Conservation (phyloP, 1,139 yeast species). For the Kodamaea plutei region DNA sequence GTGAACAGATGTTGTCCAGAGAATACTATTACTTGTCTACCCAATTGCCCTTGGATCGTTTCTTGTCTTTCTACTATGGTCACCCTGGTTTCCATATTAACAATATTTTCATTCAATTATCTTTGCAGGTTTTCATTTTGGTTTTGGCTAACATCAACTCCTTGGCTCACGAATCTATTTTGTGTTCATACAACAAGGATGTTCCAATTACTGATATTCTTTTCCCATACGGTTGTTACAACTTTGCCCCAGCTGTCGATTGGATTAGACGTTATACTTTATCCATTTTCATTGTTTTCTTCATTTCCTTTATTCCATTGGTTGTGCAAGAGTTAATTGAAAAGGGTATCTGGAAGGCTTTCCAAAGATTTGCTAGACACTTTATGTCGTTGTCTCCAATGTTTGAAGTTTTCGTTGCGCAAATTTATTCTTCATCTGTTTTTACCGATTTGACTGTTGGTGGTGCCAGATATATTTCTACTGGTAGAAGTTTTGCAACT, state of each 20-base stretch:
- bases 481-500: conserved; percentile 99
- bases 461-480: conserved; percentile 98
- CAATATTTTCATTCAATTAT: conserved; percentile 90
- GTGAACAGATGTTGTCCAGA: conserved; percentile 98
- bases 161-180: conserved; percentile 83
- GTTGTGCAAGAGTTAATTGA: conserved; percentile 96
- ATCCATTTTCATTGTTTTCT: conserved; percentile 97
- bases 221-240: conserved; percentile 92
- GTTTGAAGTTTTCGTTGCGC: conserved; percentile 98
- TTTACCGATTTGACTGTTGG: conserved; percentile 93
- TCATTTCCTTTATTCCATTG: conserved; percentile 93
- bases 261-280: conserved; percentile 97
- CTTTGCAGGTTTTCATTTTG: conserved; percentile 89
- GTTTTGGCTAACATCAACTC: conserved; percentile 89
- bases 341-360: conserved; percentile 96
- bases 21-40: conserved; percentile 97
- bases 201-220: conserved; percentile 81
- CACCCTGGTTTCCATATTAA: conserved; percentile 99
- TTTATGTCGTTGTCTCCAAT: conserved; percentile 87
- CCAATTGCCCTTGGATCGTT: conserved; percentile 94
- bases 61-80: conserved; percentile 95
- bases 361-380: conserved; percentile 87
- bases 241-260: conserved; percentile 82
- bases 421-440: conserved; percentile 89
- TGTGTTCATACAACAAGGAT: conserved; percentile 80